Base-by-base conservation (phyloP, 2,329 filamentous ascomycete genomes). In the Nakataea oryzae region DNA sequence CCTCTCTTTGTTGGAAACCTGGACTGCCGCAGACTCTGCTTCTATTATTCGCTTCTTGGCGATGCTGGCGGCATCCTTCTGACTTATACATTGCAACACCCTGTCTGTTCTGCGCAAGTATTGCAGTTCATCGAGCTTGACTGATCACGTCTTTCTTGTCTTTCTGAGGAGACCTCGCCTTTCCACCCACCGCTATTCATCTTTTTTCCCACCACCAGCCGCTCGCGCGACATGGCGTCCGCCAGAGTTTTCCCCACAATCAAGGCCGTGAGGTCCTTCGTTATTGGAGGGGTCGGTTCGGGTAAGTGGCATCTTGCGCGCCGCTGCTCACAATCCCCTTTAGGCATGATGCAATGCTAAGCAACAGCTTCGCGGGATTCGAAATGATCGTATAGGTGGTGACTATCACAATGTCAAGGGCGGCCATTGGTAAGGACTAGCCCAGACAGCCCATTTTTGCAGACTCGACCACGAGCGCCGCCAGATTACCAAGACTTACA, bases 341-440 rank as follows among this genome's bases (percentile, higher is more conserved):
- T n/a, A n/a, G 6, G 3, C 5, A n/a, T 24, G 41, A n/a, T n/a
- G 24, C 2, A 50, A 50, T n/a, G 21, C 21, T 50, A 24, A n/a
- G 11, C 41, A 5, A n/a, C 28, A 73, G 71, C 59, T 71, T n/a
- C n/a, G n/a, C n/a, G n/a, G n/a, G n/a, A n/a, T n/a, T n/a, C n/a
- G n/a, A n/a, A n/a, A n/a, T n/a, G n/a, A 17, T 17, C 76, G 77
- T 62, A 75, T 75, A 75, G 88, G 89, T 63, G 89, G 89, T 65
- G 90, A 93, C 73, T 97, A 97, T 74, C 93, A 97, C 81, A 96
- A 97, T 81, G 93, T 96, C 70, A 83, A 91, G 66, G 82, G 84
- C 41, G 85, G 85, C 27, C 86, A 88, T 70, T 88, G 86, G 86
- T 87, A 75, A 67, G 78, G 65, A 34, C 50, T 13, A 24, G 12